Evolutionary conservation across 2,329 filamentous ascomycete species (phyloP), one percentile per base, ranked within the genome.

Genomic region (Fusarium continuum): DNA sequence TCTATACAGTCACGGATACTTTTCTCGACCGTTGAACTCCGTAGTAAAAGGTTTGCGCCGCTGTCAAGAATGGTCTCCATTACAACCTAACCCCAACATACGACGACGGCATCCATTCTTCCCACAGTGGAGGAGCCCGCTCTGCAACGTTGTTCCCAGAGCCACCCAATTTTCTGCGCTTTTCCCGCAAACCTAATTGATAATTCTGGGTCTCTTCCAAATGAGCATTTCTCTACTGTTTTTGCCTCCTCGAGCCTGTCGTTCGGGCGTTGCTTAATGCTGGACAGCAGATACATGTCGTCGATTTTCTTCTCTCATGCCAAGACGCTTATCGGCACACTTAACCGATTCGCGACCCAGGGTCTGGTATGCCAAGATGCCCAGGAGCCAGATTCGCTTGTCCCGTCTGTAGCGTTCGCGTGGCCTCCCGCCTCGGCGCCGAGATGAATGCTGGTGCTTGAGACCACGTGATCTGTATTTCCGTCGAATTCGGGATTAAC

Each of bases 291-390:
- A 41, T 35, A 39, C 26, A 63, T 55, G 57, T 65, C 43, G 56
- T 65, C 31, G 35, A 35, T 25, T 36, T 19, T 51, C 43, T 43
- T 53, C 46, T 63, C 61, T 52, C 49, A 48, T 69, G 69, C 65
- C 69, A 71, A 71, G 68, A 29, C 58, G 41, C 45, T 51, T 67
- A 70, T 71, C 69, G 67, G 69, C 69, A 71, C 52, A 57, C 34
- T 43, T 31, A 64, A 67, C 65, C 68, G 68, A 71, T 71, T 61
- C 39, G 46, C 50, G 60, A 46, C 53, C 64, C 59, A 68, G 62
- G 62, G 34, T 55, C 38, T 67, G 58, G 45, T 35, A 48, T 62
- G 67, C 68, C 65, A 68, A 70, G 69, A 41, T 39, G 61, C 53
- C 64, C 35, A 67, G 61, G 13, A 46, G 52, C 40, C 56, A 45